Evolutionary conservation across 2,329 filamentous ascomycete species (phyloP).

Genomic region (Cladosporium sp.): DNA sequence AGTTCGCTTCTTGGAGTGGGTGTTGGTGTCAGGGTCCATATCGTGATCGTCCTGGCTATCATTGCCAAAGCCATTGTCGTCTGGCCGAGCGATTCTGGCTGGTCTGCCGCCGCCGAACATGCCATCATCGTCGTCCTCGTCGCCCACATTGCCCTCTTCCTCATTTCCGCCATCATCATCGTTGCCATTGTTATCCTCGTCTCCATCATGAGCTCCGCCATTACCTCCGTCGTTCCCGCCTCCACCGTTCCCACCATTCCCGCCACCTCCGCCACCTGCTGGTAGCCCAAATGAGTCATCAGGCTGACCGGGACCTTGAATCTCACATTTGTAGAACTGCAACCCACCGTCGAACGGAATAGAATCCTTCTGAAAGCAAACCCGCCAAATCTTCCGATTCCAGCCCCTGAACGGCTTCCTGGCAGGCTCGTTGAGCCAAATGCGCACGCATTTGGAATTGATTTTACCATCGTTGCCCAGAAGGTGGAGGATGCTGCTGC

Average conservation of each 20-base stretch:
- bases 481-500: background rate
- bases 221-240: background rate
- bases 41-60: too few species aligned
- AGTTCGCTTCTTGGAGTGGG: too few species aligned
- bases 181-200: background rate
- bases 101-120: too few species aligned
- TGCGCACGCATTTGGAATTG: background rate
- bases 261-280: too few species aligned
- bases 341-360: background rate
- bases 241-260: background rate
- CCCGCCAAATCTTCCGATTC: background rate
- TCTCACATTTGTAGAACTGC: background rate
- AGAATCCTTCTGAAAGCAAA: background rate
- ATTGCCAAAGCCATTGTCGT: too few species aligned
- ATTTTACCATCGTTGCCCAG: background rate
- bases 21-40: too few species aligned
- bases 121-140: background rate
- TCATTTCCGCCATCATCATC: background rate
- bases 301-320: background rate
- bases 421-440: background rate
- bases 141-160: background rate
- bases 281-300: too few species aligned
- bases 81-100: too few species aligned
- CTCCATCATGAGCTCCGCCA: background rate
- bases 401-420: background rate